A percentile compares a stretch with the other conserved stretches of the same genome.
These are phyloP conservation scores for Ophryocystis elektroscirrha DNA, from an alignment of 169 alveolate genomes.

Conservation along the genomic window DNA sequence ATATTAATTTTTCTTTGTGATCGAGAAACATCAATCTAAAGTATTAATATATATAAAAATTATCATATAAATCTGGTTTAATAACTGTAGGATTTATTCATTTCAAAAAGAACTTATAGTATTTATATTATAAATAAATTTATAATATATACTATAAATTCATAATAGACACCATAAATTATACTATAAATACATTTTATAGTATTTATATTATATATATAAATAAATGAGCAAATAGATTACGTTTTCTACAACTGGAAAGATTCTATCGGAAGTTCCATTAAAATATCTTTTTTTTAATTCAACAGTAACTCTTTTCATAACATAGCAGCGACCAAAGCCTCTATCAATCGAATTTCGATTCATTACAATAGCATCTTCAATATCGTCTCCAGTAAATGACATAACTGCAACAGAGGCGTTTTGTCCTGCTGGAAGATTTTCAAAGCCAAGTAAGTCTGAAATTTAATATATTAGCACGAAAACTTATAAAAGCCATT, in stretches of 20 bases:
- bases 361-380: conserved; percentile 93
- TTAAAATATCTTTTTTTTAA: conserved; percentile 38
- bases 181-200: background rate
- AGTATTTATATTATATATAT: no score
- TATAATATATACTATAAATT: background rate
- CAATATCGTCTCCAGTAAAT: conserved; percentile 97
- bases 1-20: no score
- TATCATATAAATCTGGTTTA: no score
- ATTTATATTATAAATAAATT: conserved; percentile 3
- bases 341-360: conserved; percentile 95
- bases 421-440: conserved; percentile 96
- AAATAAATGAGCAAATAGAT: background rate
- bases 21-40: no score
- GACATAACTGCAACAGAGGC: conserved; percentile 98
- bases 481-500: background rate
- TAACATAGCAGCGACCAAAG: conserved; percentile 67
- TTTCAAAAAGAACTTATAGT: no score
- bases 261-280: conserved; percentile 30
- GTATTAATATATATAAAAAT: no score
- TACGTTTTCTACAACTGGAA: background rate
- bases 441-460: conserved; percentile 76
- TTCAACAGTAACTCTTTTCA: conserved; percentile 43
- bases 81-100: no score
- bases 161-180: background rate
- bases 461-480: background rate